phyloP scores from a whole-genome alignment of 805 yeast genomes.

The Wickerhamiella musiphila region DNA sequence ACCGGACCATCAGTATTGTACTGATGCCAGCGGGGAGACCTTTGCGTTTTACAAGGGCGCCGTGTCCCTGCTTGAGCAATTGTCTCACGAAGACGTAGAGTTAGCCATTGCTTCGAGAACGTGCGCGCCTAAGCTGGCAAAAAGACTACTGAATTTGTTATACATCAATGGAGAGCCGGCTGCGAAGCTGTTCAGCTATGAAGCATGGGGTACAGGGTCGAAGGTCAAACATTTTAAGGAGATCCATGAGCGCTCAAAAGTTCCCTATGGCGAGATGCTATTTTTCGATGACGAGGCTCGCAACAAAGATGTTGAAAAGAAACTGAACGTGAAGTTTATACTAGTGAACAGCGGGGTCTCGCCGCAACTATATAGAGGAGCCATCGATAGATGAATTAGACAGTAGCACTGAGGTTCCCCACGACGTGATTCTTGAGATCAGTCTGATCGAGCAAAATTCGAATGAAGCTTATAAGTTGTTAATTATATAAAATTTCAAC shows the following conservation, averaged over 20 bases:
- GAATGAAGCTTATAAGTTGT: not conserved
- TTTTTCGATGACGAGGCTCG: slow-evolving; percentile 69
- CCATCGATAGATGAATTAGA: slow-evolving; percentile 13
- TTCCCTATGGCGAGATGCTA: slow-evolving; percentile 33
- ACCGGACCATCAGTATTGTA: slow-evolving; percentile 23
- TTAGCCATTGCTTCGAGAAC: slow-evolving; percentile 69
- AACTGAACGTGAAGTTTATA: slow-evolving; percentile 52
- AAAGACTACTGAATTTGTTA: slow-evolving; percentile 36
- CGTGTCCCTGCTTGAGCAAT: slow-evolving; percentile 37
- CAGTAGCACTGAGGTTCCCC: not conserved
- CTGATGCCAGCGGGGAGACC: slow-evolving; percentile 38
- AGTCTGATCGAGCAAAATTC: too few relatives aligned
- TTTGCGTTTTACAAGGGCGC: slow-evolving; percentile 53
- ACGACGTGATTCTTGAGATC: too few relatives aligned
- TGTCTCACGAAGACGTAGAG: slow-evolving; percentile 30
- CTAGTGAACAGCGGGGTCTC: slow-evolving; percentile 36
- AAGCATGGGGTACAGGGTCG: slow-evolving; percentile 27
- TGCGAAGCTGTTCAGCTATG: slow-evolving; percentile 30
- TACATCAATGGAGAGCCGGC: slow-evolving; percentile 37
- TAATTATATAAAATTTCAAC: not conserved
- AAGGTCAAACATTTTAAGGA: slow-evolving; percentile 36
- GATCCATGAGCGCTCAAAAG: slow-evolving; percentile 31
- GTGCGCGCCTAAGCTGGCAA: slow-evolving; percentile 60
- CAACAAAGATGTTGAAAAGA: slow-evolving; percentile 51
- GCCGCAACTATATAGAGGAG: slow-evolving; percentile 7